Evolutionary conservation across 345 rosid genomes (phyloP).

Genomic region (Triadica sebifera): DNA sequence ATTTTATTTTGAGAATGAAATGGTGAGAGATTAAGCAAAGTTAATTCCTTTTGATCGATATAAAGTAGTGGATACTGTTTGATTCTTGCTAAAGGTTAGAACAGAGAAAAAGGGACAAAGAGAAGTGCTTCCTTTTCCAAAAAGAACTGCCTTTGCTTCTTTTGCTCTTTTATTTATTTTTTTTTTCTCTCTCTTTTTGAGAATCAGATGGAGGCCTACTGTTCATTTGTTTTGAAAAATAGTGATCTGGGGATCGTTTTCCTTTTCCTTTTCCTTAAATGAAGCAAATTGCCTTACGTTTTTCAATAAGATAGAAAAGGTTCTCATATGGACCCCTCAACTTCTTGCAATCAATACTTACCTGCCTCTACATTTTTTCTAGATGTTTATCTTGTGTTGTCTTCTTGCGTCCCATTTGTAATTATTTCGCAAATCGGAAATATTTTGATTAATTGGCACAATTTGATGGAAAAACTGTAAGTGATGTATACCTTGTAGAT

Average conservation of each 20-base stretch:
- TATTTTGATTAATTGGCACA: not conserved
- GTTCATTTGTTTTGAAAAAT: slow-evolving; percentile 13
- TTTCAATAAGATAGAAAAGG: not conserved
- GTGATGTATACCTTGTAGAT: not conserved
- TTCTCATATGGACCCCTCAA: slow-evolving; percentile 18
- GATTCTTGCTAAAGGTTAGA: not conserved
- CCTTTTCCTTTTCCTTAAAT: slow-evolving; percentile 15
- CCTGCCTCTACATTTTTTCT: slow-evolving; percentile 1
- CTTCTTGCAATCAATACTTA: not conserved
- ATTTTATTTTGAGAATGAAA: not conserved
- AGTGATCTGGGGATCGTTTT: slow-evolving; percentile 17
- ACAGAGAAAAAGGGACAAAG: not conserved
- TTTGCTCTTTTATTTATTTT: too few species aligned
- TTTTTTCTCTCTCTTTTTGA: not conserved
- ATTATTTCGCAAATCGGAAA: not conserved
- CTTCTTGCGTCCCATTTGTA: slow-evolving; percentile 18
- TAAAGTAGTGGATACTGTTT: slow-evolving; percentile 12
- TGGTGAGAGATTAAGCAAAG: not conserved
- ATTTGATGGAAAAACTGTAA: not conserved
- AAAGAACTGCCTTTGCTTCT: not conserved
- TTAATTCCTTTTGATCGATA: not conserved
- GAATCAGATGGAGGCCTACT: not conserved
- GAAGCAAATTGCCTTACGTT: slow-evolving; percentile 7
- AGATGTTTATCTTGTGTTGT: not conserved
- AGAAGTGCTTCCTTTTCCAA: not conserved